Evolutionary conservation across 169 alveolate genomes (phyloP).

Genomic region (Plasmodium chabaudi): DNA sequence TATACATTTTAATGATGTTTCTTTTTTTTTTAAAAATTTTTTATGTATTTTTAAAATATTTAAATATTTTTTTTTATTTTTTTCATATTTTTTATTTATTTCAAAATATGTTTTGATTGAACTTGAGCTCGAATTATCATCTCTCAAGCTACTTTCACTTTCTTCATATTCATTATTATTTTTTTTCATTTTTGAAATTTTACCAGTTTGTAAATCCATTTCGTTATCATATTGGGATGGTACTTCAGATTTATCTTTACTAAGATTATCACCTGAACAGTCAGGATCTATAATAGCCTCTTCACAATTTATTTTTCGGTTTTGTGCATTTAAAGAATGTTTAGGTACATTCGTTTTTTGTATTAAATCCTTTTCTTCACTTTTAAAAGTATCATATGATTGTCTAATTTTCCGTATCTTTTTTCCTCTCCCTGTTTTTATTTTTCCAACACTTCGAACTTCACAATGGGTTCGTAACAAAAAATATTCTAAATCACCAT

Average conservation of each 20-base stretch:
- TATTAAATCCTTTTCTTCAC: background rate
- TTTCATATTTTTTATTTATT: background rate
- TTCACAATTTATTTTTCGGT: background rate
- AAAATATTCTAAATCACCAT: slow-evolving; percentile 56
- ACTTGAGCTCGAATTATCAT: background rate
- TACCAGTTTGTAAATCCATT: background rate
- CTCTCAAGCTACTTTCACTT: background rate
- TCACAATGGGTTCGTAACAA: slow-evolving; percentile 18
- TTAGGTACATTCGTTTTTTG: background rate
- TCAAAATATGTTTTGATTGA: no score
- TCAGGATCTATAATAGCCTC: background rate
- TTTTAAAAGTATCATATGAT: background rate
- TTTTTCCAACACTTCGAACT: background rate
- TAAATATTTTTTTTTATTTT: background rate
- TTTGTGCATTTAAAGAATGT: background rate
- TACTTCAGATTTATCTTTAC: background rate
- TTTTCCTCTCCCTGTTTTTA: background rate
- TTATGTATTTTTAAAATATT: slow-evolving; percentile 46
- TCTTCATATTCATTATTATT: background rate
- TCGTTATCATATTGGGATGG: background rate
- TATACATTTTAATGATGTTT: slow-evolving; percentile 10
- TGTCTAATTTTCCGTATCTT: no score
- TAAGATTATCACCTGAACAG: background rate
- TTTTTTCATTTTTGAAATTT: background rate
- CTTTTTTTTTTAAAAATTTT: slow-evolving; percentile 42